Evolutionary conservation across 257 asterid genomes (phyloP).

Genomic region (Solanum chilense): DNA sequence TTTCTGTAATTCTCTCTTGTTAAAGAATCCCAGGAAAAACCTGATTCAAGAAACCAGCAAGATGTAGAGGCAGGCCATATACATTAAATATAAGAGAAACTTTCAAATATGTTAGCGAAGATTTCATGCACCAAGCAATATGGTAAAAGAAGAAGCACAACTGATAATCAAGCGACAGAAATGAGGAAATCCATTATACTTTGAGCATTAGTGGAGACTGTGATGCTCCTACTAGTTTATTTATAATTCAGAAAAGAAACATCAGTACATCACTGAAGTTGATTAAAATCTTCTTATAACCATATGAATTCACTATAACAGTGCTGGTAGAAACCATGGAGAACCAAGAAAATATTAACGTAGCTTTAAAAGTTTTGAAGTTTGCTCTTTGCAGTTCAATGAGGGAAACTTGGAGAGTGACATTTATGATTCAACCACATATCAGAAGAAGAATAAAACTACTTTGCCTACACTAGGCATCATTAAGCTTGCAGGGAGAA

Average conservation of each 20-base stretch:
- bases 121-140: not conserved
- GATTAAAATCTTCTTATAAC: not conserved
- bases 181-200: not conserved
- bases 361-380: not conserved
- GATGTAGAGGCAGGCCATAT: not conserved
- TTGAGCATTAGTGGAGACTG: not conserved
- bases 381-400: not conserved
- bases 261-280: not conserved
- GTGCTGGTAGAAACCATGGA: not conserved
- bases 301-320: not conserved
- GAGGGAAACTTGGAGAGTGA: not conserved
- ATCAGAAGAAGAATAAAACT: not conserved
- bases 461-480: not conserved
- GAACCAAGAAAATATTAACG: not conserved
- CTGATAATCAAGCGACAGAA: not conserved
- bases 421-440: not conserved
- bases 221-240: not conserved
- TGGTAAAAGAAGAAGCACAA: not conserved
- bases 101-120: not conserved
- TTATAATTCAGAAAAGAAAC: not conserved
- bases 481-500: not conserved
- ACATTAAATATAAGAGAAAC: not conserved
- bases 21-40: not conserved
- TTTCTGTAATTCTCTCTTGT: conserved; percentile 4
- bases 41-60: not conserved